A percentile compares a stretch with the other conserved stretches of the same genome.
Conservation (phyloP, 1,139 yeast genomes). For the Tardiomyces depauwii region DNA sequence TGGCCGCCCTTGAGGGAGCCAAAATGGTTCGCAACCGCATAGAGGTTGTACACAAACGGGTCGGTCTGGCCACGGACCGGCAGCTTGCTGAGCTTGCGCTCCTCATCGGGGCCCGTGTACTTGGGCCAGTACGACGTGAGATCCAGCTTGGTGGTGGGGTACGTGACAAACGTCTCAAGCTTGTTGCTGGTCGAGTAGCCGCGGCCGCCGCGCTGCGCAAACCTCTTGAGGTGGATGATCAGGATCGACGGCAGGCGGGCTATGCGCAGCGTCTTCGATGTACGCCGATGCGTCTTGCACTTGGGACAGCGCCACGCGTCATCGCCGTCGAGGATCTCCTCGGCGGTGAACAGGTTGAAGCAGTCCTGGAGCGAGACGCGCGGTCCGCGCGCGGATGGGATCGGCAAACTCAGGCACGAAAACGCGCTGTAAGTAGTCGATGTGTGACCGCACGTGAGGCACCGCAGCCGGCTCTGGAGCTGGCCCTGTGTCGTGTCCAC, state of each 20-base stretch:
- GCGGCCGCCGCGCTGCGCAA: slow-evolving; percentile 34
- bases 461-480: slow-evolving; percentile 66
- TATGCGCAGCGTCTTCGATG: slow-evolving; percentile 57
- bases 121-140: slow-evolving; percentile 75
- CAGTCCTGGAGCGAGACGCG: slow-evolving; percentile 48
- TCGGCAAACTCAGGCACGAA: slow-evolving; percentile 64
- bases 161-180: slow-evolving; percentile 49
- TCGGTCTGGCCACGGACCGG: slow-evolving; percentile 69
- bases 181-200: slow-evolving; percentile 37
- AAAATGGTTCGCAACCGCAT: slow-evolving; percentile 81
- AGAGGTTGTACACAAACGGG: slow-evolving; percentile 69
- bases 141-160: slow-evolving; percentile 49
- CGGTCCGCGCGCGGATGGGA: slow-evolving; percentile 34
- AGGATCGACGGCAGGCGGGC: slow-evolving; percentile 65
- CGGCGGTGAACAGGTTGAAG: slow-evolving; percentile 54
- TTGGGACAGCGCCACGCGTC: slow-evolving; percentile 86
- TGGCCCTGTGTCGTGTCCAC: slow-evolving; percentile 90
- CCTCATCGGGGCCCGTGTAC: slow-evolving; percentile 20
- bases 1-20: slow-evolving; percentile 85
- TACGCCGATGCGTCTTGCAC: slow-evolving; percentile 57
- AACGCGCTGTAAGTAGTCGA: slow-evolving; percentile 85
- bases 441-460: slow-evolving; percentile 63
- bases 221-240: slow-evolving; percentile 72
- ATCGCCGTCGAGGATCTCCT: slow-evolving; percentile 63
- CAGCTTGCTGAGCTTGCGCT: slow-evolving; percentile 33